Percentiles rank a stretch among this genome's conserved stretches.
Evolutionary conservation across 768 basidiomycete species (phyloP).

Genomic region (Auriscalpium microsporum): DNA sequence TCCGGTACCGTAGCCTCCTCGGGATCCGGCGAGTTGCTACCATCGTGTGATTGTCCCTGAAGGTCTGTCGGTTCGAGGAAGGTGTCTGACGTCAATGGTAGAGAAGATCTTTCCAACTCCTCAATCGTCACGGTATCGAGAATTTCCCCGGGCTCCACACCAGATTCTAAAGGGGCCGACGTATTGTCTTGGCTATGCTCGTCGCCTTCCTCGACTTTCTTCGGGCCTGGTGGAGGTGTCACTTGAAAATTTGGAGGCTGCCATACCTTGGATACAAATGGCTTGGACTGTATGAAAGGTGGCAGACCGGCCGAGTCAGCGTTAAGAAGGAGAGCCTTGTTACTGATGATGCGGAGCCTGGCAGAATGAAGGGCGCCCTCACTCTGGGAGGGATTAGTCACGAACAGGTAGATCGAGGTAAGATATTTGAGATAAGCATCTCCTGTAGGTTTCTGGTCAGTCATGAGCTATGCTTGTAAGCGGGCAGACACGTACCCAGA

Average conservation of each 20-base stretch:
- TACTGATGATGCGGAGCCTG: slow-evolving; percentile 67
- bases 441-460: slow-evolving; percentile 31
- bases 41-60: background rate
- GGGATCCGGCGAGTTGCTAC: background rate
- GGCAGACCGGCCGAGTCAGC: slow-evolving; percentile 56
- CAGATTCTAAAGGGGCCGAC: background rate
- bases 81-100: background rate
- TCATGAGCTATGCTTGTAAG: background rate
- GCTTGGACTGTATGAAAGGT: slow-evolving; percentile 63
- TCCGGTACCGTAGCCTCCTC: background rate
- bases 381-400: slow-evolving; percentile 50
- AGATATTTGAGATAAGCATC: slow-evolving; percentile 82
- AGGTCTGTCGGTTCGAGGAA: background rate
- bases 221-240: slow-evolving; percentile 14
- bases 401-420: slow-evolving; percentile 66
- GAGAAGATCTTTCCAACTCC: slow-evolving; percentile 1
- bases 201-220: background rate
- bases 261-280: slow-evolving; percentile 63
- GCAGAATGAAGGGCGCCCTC: slow-evolving; percentile 63
- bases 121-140: slow-evolving; percentile 1
- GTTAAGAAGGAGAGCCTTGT: slow-evolving; percentile 51
- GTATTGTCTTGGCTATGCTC: background rate
- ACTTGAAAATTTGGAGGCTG: slow-evolving; percentile 38
- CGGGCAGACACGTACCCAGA: slow-evolving; percentile 40
- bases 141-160: background rate